phyloP scores from a whole-genome alignment of 2,329 filamentous ascomycete genomes.

The Penicillium freii region DNA sequence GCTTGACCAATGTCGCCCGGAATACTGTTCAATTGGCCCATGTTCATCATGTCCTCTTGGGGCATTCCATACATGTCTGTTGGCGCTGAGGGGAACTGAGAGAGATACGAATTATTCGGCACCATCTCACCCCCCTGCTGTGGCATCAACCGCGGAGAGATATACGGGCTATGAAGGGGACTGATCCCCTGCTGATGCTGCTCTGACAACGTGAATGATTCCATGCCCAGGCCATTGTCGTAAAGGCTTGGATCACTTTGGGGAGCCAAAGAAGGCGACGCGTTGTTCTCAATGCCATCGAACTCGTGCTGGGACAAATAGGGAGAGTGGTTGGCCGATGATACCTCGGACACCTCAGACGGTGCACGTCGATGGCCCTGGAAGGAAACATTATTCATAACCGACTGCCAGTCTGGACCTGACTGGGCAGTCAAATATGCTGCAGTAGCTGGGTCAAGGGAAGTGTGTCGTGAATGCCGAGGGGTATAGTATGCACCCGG shows the following conservation, averaged over 20 bases:
- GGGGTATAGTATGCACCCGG: slow-evolving; percentile 54
- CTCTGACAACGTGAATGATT: slow-evolving; percentile 77
- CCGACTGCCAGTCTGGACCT: slow-evolving; percentile 57
- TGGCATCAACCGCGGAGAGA: slow-evolving; percentile 63
- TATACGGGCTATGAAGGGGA: slow-evolving; percentile 70
- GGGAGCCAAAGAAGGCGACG: slow-evolving; percentile 76
- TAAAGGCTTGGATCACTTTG: slow-evolving; percentile 70
- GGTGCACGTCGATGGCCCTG: slow-evolving; percentile 78
- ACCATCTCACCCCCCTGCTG: slow-evolving; percentile 68
- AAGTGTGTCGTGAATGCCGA: slow-evolving; percentile 59
- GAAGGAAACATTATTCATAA: slow-evolving; percentile 60
- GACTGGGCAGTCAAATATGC: slow-evolving; percentile 54
- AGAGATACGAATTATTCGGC: slow-evolving; percentile 44
- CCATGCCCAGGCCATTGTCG: slow-evolving; percentile 73
- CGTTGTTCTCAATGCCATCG: slow-evolving; percentile 66
- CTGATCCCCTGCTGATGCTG: slow-evolving; percentile 53
- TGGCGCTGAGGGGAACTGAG: slow-evolving; percentile 49
- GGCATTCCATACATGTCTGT: slow-evolving; percentile 53
- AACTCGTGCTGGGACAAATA: slow-evolving; percentile 76
- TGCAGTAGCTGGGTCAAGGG: slow-evolving; percentile 60
- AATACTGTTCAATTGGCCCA: slow-evolving; percentile 46
- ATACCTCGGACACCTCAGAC: slow-evolving; percentile 92
- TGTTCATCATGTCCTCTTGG: slow-evolving; percentile 48
- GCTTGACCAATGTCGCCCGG: slow-evolving; percentile 63
- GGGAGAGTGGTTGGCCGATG: slow-evolving; percentile 78